Evolutionary conservation across 768 basidiomycete genomes (phyloP).

Genomic region (Pholiota microspora): DNA sequence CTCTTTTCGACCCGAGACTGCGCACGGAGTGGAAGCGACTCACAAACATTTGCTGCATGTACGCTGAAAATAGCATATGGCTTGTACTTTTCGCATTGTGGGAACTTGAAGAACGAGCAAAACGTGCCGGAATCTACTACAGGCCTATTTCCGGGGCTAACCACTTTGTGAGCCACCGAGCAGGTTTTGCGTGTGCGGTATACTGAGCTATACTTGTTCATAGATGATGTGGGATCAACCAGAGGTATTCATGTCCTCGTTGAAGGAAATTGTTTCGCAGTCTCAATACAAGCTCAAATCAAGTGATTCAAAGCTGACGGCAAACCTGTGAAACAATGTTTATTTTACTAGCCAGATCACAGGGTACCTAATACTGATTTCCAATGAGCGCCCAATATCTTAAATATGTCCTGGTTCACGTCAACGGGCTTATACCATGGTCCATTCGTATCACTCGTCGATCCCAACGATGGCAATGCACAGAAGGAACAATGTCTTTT

Average conservation of each 20-base stretch:
- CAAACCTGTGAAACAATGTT: too few relatives aligned
- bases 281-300: neutral
- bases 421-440: too few relatives aligned
- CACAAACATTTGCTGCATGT: conserved; percentile 11
- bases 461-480: too few relatives aligned
- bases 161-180: conserved; percentile 19
- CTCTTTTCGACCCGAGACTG: conserved; percentile 12
- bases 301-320: too few relatives aligned
- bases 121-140: conserved; percentile 8
- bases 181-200: neutral
- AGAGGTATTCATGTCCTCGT: neutral
- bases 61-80: conserved; percentile 15
- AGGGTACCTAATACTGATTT: too few relatives aligned
- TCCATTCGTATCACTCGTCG: too few relatives aligned
- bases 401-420: too few relatives aligned
- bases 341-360: too few relatives aligned
- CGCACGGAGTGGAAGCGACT: conserved; percentile 7
- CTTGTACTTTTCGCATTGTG: conserved; percentile 16
- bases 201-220: neutral
- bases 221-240: neutral
- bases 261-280: neutral
- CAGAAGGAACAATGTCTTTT: too few relatives aligned
- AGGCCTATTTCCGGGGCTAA: conserved; percentile 16
- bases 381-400: too few relatives aligned
- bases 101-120: conserved; percentile 15